Conservation (phyloP, 1,284 basidiomycete genomes). For the Trichosporon faecale region DNA sequence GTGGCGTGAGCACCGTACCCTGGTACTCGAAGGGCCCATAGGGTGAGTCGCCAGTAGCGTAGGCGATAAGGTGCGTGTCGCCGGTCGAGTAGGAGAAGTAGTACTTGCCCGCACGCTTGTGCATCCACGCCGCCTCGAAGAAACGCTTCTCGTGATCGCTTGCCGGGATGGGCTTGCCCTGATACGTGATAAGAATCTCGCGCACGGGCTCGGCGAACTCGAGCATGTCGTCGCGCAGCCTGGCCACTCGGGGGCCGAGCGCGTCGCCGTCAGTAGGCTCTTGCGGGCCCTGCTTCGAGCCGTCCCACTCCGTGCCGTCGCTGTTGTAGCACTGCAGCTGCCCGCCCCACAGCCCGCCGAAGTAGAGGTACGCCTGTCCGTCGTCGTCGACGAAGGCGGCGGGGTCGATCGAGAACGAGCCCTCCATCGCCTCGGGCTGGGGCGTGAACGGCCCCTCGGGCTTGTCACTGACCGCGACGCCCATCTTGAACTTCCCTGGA, state of each 20-base stretch:
- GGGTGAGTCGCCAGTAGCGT: constrained; percentile 32
- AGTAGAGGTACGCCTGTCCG: constrained; percentile 38
- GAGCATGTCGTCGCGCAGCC: constrained; percentile 34
- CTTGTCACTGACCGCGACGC: constrained; percentile 32
- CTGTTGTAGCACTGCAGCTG: constrained; percentile 40
- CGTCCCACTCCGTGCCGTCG: constrained; percentile 29
- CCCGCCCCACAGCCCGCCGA: constrained; percentile 45
- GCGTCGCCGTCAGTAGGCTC: constrained; percentile 32
- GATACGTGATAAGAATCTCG: constrained; percentile 32
- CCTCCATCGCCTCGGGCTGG: constrained; percentile 34
- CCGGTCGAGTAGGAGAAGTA: constrained; percentile 47
- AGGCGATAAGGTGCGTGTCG: constrained; percentile 40
- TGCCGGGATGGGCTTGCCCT: constrained; percentile 31
- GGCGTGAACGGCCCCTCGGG: constrained; percentile 43
- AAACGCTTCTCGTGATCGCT: constrained; percentile 43
- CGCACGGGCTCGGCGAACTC: constrained; percentile 32
- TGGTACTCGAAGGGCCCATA: constrained; percentile 41
- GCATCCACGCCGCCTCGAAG: constrained; percentile 47
- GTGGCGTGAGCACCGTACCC: constrained; percentile 39
- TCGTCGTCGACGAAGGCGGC: constrained; percentile 41
- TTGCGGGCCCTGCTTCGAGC: constrained; percentile 26
- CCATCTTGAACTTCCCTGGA: constrained; percentile 40
- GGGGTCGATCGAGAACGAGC: constrained; percentile 41
- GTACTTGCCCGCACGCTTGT: constrained; percentile 38
- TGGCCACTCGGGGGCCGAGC: constrained; percentile 34